Base-by-base conservation (phyloP, 495 filamentous ascomycete species). In the Bathelium albidoporum region DNA sequence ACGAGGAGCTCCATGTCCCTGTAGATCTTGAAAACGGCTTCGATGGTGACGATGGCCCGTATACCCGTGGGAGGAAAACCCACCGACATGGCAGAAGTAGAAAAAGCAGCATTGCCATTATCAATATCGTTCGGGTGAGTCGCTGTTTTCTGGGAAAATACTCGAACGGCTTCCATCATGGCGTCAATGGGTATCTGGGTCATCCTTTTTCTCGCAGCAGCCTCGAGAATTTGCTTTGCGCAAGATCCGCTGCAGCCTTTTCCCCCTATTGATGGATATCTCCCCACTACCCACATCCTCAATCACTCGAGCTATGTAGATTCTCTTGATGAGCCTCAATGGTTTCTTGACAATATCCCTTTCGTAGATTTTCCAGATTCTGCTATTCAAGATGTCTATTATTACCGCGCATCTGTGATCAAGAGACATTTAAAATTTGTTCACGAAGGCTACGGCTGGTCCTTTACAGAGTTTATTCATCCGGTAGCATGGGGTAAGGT, bases 301-400 rank as follows among this genome's bases (percentile, higher is more conserved):
- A 59, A 70, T 41, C 68, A 70, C 59, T 45, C 59, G n/a, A 62
- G 62, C 12, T 70, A 70, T 55, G 41, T 70, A n/a, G n/a, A 53
- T 11, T 64, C 61, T 20, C 43, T 70, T 10, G 66, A 65, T 45
- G 45, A 73, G 64, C 10, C 72, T 70, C 65, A 72, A 62, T 66
- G 61, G 72, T 60, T 75, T 72, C 60, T 68, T 61, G 72, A 76
- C 58, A 80, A 79, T 55, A 79, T 80, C 58, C 78, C 78, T 16
- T 80, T 73, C 65, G 75, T 88, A 31, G 77, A 80, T 49, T 72
- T 77, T 43, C 78, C 77, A 11, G 77, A 80, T 60, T 24, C 69
- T 58, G 68, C 71, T 29, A 70, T 79, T 32, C 71, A 78, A 63
- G 76, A 78, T 65, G 75, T 80, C 24, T 80, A 79, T 60, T 80